A percentile compares a stretch with the other conserved stretches of the same genome.
Conservation (phyloP, 2,329 filamentous ascomycete genomes). For the Aspergillus tubingensis region DNA sequence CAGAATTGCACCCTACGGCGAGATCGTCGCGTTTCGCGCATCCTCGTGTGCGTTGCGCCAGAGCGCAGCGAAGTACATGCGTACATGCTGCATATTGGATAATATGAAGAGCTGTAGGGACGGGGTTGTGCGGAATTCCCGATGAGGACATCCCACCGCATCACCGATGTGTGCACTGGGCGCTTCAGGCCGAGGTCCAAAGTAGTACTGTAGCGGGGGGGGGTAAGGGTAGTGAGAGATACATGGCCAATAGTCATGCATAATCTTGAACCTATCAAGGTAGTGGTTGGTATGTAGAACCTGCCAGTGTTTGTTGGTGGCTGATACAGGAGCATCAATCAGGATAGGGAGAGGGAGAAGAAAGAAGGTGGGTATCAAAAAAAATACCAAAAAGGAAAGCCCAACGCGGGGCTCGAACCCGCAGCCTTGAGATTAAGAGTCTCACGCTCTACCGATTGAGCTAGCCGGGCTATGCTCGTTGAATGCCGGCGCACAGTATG, state of each 20-base stretch:
- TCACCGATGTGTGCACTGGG: no score
- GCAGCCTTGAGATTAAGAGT: conserved; percentile 49
- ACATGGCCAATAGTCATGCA: no score
- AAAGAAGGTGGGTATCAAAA: conserved; percentile 5
- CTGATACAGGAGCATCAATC: background rate
- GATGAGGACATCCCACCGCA: background rate
- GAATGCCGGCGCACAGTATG: background rate
- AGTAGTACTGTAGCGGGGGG: no score
- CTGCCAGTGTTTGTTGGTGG: no score
- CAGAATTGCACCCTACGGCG: background rate
- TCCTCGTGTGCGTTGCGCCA: background rate
- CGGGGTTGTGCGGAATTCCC: background rate
- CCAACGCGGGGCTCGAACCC: conserved; percentile 47
- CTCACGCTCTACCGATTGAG: conserved; percentile 55
- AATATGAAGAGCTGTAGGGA: background rate
- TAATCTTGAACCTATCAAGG: no score
- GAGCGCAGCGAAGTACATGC: background rate
- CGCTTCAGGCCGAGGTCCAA: no score
- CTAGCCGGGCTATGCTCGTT: conserved; percentile 44
- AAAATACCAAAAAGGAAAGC: conserved; percentile 24
- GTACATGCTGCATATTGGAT: background rate
- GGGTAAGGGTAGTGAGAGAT: no score
- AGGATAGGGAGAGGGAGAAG: no score
- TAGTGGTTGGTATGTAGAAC: no score
- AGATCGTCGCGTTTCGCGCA: background rate